Conservation (phyloP, 2,329 filamentous ascomycete genomes). For the Pseudocercospora fuligena region DNA sequence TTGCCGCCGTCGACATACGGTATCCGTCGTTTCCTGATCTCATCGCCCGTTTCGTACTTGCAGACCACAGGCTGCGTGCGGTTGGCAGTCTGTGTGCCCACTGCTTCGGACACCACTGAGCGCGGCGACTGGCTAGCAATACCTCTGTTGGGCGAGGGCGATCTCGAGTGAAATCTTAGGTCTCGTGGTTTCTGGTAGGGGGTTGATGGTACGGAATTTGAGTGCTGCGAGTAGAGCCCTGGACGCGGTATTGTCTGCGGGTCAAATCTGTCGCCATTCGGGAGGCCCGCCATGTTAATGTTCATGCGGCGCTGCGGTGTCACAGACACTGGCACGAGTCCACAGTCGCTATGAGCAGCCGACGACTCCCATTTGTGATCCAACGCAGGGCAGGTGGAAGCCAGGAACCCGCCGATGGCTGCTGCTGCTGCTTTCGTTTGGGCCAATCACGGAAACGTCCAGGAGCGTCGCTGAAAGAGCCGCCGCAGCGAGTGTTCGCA, state of each 20-base stretch:
- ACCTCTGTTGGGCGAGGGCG: conserved; percentile 76
- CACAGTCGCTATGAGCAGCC: conserved; percentile 28
- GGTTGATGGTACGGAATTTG: conserved; percentile 90
- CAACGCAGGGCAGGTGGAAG: conserved; percentile 17
- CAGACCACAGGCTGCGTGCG: conserved; percentile 60
- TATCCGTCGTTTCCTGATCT: conserved; percentile 82
- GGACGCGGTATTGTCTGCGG: conserved; percentile 34
- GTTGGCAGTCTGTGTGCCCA: conserved; percentile 51
- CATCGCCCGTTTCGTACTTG: conserved; percentile 85
- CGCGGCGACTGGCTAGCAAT: conserved; percentile 81
- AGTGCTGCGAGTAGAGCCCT: conserved; percentile 60
- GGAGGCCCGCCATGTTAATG: conserved; percentile 29
- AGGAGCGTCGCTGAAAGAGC: conserved; percentile 4
- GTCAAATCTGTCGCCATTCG: conserved; percentile 30
- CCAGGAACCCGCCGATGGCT: conserved; percentile 16
- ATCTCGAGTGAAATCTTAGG: conserved; percentile 77
- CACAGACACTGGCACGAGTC: conserved; percentile 39
- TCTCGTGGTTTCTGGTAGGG: conserved; percentile 87
- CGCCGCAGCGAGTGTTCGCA: neutral
- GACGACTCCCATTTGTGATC: conserved; percentile 34
- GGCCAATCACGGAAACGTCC: conserved; percentile 3
- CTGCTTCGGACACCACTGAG: conserved; percentile 88
- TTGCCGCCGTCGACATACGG: conserved; percentile 82
- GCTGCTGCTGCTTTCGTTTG: conserved; percentile 12
- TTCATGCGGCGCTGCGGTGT: conserved; percentile 28